Conservation (phyloP, 441 rosid species). For the Theobroma grandiflorum region DNA sequence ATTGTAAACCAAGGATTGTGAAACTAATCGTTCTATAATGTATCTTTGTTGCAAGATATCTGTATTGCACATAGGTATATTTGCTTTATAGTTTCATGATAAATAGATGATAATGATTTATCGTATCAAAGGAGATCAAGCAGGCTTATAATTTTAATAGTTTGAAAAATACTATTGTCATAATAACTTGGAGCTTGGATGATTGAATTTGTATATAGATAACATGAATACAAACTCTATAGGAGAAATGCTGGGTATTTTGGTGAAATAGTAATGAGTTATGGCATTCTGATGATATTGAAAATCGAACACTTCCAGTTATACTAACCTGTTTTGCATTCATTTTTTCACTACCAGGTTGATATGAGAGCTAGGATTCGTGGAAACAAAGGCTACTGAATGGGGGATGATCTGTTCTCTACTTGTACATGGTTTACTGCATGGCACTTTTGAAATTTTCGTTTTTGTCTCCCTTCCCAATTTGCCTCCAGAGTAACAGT, state of each 20-base stretch:
- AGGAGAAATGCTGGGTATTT: background rate
- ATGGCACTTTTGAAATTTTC: background rate
- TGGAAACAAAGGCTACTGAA: slow-evolving; percentile 82
- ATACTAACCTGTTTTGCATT: background rate
- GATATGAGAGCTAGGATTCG: slow-evolving; percentile 90
- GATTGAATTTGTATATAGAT: background rate
- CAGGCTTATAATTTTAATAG: background rate
- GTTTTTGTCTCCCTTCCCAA: background rate
- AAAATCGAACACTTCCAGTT: background rate
- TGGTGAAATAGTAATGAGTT: background rate
- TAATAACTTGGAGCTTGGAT: background rate
- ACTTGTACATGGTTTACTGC: background rate
- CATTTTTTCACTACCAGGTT: slow-evolving; percentile 45
- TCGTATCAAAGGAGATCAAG: background rate
- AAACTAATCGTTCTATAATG: background rate
- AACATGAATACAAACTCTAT: background rate
- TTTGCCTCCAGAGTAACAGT: background rate
- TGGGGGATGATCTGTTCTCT: background rate
- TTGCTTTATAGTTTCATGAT: background rate
- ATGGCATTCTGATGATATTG: background rate
- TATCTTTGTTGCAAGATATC: background rate
- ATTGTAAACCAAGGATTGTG: background rate
- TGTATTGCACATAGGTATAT: background rate
- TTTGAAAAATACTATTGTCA: background rate
- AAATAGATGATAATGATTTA: background rate